Evolutionary conservation across 495 filamentous ascomycete genomes (phyloP).

Genomic region (Penicillium alfredii): DNA sequence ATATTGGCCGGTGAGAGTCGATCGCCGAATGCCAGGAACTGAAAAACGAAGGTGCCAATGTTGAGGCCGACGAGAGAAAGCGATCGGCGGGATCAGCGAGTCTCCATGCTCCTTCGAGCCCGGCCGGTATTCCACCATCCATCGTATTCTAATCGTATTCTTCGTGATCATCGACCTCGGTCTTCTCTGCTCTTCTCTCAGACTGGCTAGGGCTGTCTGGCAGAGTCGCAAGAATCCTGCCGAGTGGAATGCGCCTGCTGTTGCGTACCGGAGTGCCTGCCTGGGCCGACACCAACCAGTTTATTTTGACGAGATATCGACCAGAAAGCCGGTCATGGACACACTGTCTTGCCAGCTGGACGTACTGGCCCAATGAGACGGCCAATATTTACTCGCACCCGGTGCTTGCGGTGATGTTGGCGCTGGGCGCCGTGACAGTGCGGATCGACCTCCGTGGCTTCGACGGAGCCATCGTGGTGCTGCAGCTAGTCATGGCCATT

Average conservation of each 20-base stretch:
- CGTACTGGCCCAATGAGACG: constrained; percentile 27
- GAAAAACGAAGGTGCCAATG: too few species aligned
- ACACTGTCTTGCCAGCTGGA: constrained; percentile 25
- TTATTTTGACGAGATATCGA: constrained; percentile 31
- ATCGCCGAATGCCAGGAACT: too few species aligned
- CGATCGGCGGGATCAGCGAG: not conserved
- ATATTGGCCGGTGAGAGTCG: too few species aligned
- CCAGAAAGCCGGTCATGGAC: constrained; percentile 27
- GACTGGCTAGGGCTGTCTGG: too few species aligned
- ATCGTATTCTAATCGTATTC: not conserved
- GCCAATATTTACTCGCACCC: constrained; percentile 30
- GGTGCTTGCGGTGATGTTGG: constrained; percentile 15
- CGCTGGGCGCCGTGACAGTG: constrained; percentile 1
- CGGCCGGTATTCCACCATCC: not conserved
- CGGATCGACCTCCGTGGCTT: constrained; percentile 2
- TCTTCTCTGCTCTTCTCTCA: too few species aligned
- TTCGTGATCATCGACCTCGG: not conserved
- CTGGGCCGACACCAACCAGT: constrained; percentile 36
- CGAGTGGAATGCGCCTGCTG: too few species aligned
- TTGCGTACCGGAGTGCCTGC: constrained; percentile 5
- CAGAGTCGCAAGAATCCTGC: too few species aligned
- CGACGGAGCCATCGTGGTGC: constrained; percentile 8
- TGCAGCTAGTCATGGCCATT: constrained; percentile 10
- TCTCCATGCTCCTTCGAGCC: not conserved
- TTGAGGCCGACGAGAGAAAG: too few species aligned